These are phyloP conservation scores for Kwoniella pini DNA, from an alignment of 768 basidiomycete genomes.

Conservation along the genomic window DNA sequence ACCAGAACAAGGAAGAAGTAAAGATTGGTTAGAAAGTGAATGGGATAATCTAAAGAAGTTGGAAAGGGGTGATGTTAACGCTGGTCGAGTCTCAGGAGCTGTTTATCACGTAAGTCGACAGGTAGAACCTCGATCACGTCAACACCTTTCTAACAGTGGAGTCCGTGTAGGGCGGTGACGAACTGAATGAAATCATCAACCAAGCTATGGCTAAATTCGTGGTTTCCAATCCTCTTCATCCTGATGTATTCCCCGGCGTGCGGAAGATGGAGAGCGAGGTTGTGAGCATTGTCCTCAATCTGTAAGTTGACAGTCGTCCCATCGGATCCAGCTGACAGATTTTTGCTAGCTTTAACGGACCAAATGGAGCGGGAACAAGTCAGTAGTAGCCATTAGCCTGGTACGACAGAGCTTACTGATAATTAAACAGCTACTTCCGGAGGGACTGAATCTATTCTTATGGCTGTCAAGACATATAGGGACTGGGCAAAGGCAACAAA, in stretches of 20 bases:
- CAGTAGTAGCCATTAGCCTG: constrained; percentile 22
- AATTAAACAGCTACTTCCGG: constrained; percentile 69
- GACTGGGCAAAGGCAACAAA: constrained; percentile 86
- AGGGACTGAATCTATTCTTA: constrained; percentile 93
- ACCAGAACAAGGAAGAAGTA: constrained; percentile 41
- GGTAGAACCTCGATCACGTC: not conserved
- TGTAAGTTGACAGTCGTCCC: constrained; percentile 54
- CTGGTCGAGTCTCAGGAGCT: constrained; percentile 50
- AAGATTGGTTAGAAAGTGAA: constrained; percentile 48
- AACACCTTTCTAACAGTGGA: no score
- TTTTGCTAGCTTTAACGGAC: constrained; percentile 67
- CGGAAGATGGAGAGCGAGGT: constrained; percentile 98
- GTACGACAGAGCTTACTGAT: constrained; percentile 3
- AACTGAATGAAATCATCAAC: constrained; percentile 73
- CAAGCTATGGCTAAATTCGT: constrained; percentile 79
- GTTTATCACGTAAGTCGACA: constrained; percentile 51
- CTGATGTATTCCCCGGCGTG: constrained; percentile 81
- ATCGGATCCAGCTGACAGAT: not conserved
- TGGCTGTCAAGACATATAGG: constrained; percentile 90
- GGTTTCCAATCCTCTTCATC: constrained; percentile 86
- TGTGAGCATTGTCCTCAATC: constrained; percentile 77
- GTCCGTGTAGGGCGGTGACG: constrained; percentile 65
- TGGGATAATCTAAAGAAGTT: constrained; percentile 45
- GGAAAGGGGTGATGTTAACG: constrained; percentile 46
- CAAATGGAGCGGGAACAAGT: constrained; percentile 79